Percentiles rank a stretch among this genome's conserved stretches.
These are phyloP conservation scores for Alternaria infectoria DNA, from an alignment of 2,329 filamentous ascomycete genomes.

Conservation along the genomic window DNA sequence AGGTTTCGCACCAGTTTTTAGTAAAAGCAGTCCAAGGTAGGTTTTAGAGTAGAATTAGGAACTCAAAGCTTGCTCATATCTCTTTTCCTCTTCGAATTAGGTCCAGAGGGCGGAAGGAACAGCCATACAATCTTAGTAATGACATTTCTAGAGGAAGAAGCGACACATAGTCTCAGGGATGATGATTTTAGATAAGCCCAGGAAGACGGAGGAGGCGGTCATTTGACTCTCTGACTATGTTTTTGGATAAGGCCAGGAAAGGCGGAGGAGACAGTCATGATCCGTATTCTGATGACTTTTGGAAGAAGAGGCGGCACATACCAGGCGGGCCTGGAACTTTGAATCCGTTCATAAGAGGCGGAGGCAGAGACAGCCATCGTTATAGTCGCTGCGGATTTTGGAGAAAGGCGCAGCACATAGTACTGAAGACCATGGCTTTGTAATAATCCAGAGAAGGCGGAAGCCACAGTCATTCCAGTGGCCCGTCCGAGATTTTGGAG, in stretches of 20 bases:
- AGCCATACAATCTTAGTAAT: too few relatives aligned
- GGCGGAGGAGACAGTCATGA: background rate
- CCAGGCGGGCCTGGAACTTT: accelerated
- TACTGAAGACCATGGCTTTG: too few relatives aligned
- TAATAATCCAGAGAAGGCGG: background rate
- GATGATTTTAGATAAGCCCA: background rate
- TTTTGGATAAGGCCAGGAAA: background rate
- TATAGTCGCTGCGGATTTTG: too few relatives aligned
- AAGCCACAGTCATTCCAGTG: background rate
- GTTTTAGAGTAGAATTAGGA: accelerated
- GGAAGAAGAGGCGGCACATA: background rate
- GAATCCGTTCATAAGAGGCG: background rate
- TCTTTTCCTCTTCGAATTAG: background rate
- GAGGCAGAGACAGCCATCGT: background rate
- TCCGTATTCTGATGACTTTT: background rate
- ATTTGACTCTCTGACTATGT: background rate
- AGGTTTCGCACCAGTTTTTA: too few relatives aligned
- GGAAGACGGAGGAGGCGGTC: background rate
- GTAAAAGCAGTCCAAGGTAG: background rate
- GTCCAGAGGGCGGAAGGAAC: background rate
- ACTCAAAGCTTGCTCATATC: background rate
- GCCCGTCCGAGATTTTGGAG: too few relatives aligned
- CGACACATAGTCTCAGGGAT: accelerated
- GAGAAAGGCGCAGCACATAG: background rate
- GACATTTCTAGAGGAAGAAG: background rate